Evolutionary conservation across 2,329 filamentous ascomycete genomes (phyloP), one percentile per base, ranked within the genome.

Genomic region (Coleophoma crateriformis): DNA sequence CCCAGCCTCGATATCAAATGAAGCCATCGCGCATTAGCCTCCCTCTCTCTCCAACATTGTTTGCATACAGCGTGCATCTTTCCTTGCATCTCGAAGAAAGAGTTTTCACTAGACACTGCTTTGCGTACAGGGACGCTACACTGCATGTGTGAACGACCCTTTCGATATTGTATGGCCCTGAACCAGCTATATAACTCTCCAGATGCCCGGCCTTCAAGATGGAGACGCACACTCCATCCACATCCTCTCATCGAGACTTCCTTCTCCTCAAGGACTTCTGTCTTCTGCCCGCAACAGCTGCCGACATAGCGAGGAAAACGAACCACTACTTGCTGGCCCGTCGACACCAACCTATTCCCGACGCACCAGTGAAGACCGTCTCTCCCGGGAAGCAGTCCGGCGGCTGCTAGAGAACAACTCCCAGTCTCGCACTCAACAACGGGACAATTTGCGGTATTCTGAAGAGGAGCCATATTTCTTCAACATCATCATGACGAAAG

Each of bases 401-500:
- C 27, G 27, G 6, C 8, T 27, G 7, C 27, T 27, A 27, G 14
- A 15, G 19, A 7, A 17, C 15, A 4, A 42, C 40, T 13, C 4
- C 13, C 40, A 15, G 15, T 44, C 44, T 10, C 17, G 17, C 37
- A 19, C 15, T 27, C 41, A 33, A 14, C 17, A 32, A 11, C n/a
- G 41, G 11, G 12, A 27, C n/a, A 7, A 3, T 14, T 12, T 44
- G 32, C 32, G 6, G 12, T 8, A 47, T 32, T 17, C 45, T 13
- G 33, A 39, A 20, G 56, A 64, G 54, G 56, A 64, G 58, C 51
- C 51, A 34, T 68, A 65, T 34, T 70, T 67, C 54, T 59, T 73
- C 46, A 68, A 69, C 56, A 64, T 67, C 53, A 72, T 73, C 67
- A 64, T 65, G 62, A 61, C 61, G 54, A 64, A 63, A 45, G 53